A percentile compares a stretch with the other conserved stretches of the same genome.
Conservation (phyloP, 768 basidiomycete species). For the Hericium rajendrae region DNA sequence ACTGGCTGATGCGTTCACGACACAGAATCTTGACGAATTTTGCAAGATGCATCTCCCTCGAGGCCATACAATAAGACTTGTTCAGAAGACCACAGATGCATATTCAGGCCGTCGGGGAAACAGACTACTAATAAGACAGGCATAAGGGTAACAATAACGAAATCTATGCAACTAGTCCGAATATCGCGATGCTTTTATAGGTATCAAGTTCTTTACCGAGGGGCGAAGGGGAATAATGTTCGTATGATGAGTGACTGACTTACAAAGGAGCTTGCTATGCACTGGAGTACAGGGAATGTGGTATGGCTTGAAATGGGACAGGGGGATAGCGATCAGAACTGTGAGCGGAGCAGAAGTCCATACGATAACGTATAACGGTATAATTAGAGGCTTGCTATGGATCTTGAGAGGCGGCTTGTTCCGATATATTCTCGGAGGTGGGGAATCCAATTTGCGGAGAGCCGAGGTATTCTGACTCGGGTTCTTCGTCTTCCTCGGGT, state of each 20-base stretch:
- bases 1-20: too few species aligned
- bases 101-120: background rate
- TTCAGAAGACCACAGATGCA: background rate
- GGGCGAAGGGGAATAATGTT: background rate
- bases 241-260: background rate
- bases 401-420: background rate
- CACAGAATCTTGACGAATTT: too few species aligned
- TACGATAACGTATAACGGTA: background rate
- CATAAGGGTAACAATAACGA: background rate
- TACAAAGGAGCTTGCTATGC: background rate
- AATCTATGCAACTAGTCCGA: constrained; percentile 1
- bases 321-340: background rate
- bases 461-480: constrained; percentile 1
- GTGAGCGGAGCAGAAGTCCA: background rate
- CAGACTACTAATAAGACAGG: background rate
- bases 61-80: too few species aligned
- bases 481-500: constrained; percentile 56
- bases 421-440: background rate
- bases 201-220: background rate
- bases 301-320: background rate
- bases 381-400: background rate
- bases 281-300: background rate
- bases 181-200: background rate
- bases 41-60: too few species aligned
- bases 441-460: background rate